A percentile compares a stretch with the other conserved stretches of the same genome.
phyloP scores from a whole-genome alignment of 2,329 filamentous ascomycete genomes.

The Phyllosticta capitalensis region DNA sequence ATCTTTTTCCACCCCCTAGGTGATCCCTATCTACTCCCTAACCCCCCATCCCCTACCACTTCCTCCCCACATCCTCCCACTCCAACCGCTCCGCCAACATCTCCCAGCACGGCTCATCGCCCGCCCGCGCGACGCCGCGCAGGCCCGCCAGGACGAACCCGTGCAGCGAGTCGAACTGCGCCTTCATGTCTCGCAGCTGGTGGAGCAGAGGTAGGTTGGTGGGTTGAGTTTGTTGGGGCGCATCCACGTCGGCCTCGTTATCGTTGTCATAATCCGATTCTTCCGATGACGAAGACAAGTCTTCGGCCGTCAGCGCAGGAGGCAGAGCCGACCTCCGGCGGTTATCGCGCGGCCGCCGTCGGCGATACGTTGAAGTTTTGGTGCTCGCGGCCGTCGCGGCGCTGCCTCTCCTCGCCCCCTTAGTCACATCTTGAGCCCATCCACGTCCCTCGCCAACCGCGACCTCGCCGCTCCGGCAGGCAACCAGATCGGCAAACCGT shows the following conservation, averaged over 20 bases:
- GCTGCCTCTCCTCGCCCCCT: background rate
- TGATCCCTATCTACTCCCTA: no score
- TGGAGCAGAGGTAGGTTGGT: conserved; percentile 36
- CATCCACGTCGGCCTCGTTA: conserved; percentile 16
- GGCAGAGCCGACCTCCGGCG: conserved; percentile 3
- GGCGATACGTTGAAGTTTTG: conserved; percentile 23
- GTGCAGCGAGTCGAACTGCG: conserved; percentile 55
- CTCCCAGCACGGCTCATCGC: conserved; percentile 66
- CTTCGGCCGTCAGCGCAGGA: conserved; percentile 8
- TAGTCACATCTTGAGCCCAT: no score
- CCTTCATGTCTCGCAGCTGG: conserved; percentile 47
- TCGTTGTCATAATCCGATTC: conserved; percentile 17
- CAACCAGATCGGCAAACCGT: conserved; percentile 54
- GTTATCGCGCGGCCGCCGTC: conserved; percentile 8
- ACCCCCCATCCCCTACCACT: no score
- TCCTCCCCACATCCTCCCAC: background rate
- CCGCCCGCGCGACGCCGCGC: conserved; percentile 64
- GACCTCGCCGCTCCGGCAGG: conserved; percentile 29
- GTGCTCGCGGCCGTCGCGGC: conserved; percentile 19
- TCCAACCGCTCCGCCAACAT: conserved; percentile 73
- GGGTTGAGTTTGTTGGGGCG: no score
- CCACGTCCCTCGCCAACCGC: background rate
- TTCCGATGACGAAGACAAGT: background rate
- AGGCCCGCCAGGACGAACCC: conserved; percentile 65
- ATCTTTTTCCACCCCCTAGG: no score